Evolutionary conservation across 805 yeast genomes (phyloP), one percentile per base, ranked within the genome.

Genomic region (Pichia thaimueangensis): DNA sequence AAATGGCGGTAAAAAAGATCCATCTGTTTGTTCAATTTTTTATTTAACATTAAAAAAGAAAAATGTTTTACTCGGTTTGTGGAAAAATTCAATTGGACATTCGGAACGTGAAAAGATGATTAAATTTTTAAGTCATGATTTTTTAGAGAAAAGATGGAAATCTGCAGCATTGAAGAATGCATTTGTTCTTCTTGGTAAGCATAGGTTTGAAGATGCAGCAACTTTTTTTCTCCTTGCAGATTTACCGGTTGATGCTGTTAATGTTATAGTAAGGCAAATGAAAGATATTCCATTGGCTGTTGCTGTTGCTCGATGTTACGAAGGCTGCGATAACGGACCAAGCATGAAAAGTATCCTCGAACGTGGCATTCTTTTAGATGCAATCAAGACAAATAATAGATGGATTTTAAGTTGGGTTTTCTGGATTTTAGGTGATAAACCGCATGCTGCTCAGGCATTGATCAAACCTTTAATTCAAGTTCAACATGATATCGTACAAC

Each of bases 81-180:
- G 98, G 98, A 76, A 79, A 56, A 82, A 86, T 2, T 68, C 83
- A 2, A 63, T 71, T 15, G 82, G 84, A 2, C 86, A 88, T 57
- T 74, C 82, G 1, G 98, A 91, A 56, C 87, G 82, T 51, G 78
- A 73, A 29, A 91, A 89, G 57, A 85, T 91, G 80, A 50, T 86
- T 39, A 82, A 72, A 54, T 85, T 91, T 53, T 66, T 91, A 52
- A 67, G 69, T 17, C 82, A 89, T 57, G 93, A 93, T 56, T 91
- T 89, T 59, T 63, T 66, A 5, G 76, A 80, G 41, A 70, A 72
- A 13, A 68, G 96, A 39, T 89, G 97, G 96, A 76, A 70, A 51
- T 70, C 85, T 0, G 96, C 97, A 1, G 97, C 97, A 0, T 62
- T 79, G 53, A 93, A 93, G 55, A 91, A 91, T 63, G 97, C 97